These are phyloP conservation scores for Aspergillus ochraceoroseus DNA, from an alignment of 2,329 filamentous ascomycete genomes.

Conservation along the genomic window DNA sequence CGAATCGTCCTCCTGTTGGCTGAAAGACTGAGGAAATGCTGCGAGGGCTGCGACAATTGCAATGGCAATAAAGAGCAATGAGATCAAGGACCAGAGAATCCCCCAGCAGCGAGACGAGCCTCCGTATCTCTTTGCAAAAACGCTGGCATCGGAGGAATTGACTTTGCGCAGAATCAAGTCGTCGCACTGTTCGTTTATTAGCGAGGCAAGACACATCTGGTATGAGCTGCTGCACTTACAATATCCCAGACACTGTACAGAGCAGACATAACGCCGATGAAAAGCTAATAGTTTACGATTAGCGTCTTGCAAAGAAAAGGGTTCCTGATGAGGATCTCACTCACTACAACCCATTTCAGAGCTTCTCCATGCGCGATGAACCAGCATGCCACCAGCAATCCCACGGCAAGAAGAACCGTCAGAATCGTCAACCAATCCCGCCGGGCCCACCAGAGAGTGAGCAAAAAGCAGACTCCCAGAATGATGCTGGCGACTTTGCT, in stretches of 20 bases:
- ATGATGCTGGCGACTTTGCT: slow-evolving; percentile 73
- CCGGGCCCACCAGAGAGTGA: slow-evolving; percentile 79
- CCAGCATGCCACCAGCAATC: slow-evolving; percentile 68
- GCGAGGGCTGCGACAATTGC: slow-evolving; percentile 73
- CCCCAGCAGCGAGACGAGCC: slow-evolving; percentile 79
- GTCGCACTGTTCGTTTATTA: slow-evolving; percentile 53
- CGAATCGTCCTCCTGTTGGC: slow-evolving; percentile 64
- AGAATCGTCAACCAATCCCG: slow-evolving; percentile 71
- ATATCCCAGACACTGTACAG: slow-evolving; percentile 83
- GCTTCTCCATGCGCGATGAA: slow-evolving; percentile 73
- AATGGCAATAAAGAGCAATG: slow-evolving; percentile 63
- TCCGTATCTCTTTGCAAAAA: slow-evolving; percentile 72
- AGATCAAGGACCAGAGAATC: slow-evolving; percentile 70
- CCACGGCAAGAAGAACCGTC: slow-evolving; percentile 66
- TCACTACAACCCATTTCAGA: slow-evolving; percentile 64
- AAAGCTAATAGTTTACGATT: no score
- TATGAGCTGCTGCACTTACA: slow-evolving; percentile 36
- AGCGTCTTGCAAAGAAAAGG: no score
- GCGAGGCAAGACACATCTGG: background rate
- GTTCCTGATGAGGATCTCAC: no score
- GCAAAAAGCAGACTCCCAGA: slow-evolving; percentile 66
- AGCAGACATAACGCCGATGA: slow-evolving; percentile 76
- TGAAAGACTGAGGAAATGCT: slow-evolving; percentile 66
- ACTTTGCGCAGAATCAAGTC: slow-evolving; percentile 76
- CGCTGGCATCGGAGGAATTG: slow-evolving; percentile 71